Conservation (phyloP, 2,329 filamentous ascomycete genomes). For the Myriosclerotinia duriaeana region DNA sequence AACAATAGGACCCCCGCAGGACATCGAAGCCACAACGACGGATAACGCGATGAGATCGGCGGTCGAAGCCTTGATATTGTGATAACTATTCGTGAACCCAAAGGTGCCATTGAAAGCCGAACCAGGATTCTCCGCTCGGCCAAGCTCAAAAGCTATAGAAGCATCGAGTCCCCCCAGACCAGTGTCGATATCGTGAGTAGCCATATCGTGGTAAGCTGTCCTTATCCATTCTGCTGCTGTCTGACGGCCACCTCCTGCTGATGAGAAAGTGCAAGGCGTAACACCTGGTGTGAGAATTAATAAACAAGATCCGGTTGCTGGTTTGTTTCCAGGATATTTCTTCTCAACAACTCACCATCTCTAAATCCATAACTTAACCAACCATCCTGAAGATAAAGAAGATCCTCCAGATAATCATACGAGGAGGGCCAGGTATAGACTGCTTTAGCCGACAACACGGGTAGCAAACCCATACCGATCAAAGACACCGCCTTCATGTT, state of each 20-base stretch:
- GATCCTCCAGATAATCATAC: background rate
- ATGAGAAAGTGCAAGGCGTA: slow-evolving; percentile 3
- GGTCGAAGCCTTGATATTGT: slow-evolving; percentile 16
- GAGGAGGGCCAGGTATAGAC: slow-evolving; percentile 8
- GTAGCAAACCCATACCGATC: background rate
- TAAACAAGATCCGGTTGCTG: background rate
- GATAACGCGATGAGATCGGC: slow-evolving; percentile 29
- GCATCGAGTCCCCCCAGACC: slow-evolving; percentile 55
- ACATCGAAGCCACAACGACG: background rate
- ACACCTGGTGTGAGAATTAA: slow-evolving; percentile 3
- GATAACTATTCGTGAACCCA: background rate
- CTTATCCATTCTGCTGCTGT: slow-evolving; percentile 57
- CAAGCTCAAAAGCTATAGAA: slow-evolving; percentile 28
- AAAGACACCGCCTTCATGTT: slow-evolving; percentile 7
- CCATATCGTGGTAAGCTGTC: slow-evolving; percentile 61
- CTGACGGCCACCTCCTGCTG: background rate
- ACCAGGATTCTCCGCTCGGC: slow-evolving; percentile 49
- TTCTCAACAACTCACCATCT: background rate
- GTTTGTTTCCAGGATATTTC: background rate
- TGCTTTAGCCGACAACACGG: slow-evolving; percentile 1
- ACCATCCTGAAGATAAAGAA: background rate
- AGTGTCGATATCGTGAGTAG: slow-evolving; percentile 48
- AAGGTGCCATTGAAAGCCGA: slow-evolving; percentile 35
- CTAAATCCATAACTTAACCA: background rate
- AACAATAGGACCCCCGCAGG: slow-evolving; percentile 18